Base-by-base conservation (phyloP, 495 filamentous ascomycete genomes). In the Cercophora sp. region DNA sequence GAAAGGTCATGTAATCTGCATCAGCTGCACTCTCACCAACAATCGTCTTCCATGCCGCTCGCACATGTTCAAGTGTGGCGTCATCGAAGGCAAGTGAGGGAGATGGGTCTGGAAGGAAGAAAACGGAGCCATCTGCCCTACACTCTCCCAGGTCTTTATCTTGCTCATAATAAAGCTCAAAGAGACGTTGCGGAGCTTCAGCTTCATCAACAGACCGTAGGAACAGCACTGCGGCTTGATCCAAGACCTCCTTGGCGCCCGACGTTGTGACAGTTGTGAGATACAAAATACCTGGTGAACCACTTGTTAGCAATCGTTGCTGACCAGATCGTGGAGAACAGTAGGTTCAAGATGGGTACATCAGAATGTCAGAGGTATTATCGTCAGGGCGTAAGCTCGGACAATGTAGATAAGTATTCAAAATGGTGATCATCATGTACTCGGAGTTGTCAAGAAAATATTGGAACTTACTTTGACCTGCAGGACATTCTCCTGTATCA, bases 401-500 rank as follows among this genome's bases (percentile, higher is more conserved):
- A 85, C 88, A 96, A 96, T 96, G 91, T 96, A 96, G 91, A 93
- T 96, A 96, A 96, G 89, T 92, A 85, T 90, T 91, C 83, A 74
- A 73, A 66, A 64, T 77, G 76, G 73, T 85, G 83, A 90, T 95
- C 91, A 91, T 90, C 72, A 78, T 78, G 73, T 68, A 70, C 60
- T 59, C 44, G 39, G 51, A 35, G 37, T 15, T 48, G 52, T 19
- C 23, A 48, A 54, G 22, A 35, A 62, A 53, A 36, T 51, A 54
- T 52, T 25, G 13, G 31, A 58, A 67, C 91, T 89, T 81, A 96
- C 91, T 83, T 83, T 96, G 89, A 69, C 83, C 81, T 51, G 64
- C 55, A 24, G 91, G 90, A 65, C 91, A 96, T 70, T 96, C 91
- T 54, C 89, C 90, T 32, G 89, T 89, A 49, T 91, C 89, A 64